Percentiles rank a stretch among this genome's conserved stretches.
phyloP scores from a whole-genome alignment of 371 early-diverging fungal species.

The Nematocida ausubeli region DNA sequence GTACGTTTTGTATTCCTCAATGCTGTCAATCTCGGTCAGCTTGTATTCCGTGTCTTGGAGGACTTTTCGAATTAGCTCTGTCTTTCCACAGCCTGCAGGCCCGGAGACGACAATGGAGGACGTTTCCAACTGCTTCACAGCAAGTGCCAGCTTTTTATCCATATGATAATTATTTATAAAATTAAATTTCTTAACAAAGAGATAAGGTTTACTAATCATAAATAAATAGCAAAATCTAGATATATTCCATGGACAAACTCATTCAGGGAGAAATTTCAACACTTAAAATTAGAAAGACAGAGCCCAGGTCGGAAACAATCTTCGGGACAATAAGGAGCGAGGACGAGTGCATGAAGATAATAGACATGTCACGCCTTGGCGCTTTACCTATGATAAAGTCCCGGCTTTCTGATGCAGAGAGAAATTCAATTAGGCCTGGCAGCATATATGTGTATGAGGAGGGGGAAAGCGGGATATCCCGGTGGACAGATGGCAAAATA shows the following conservation, averaged over 20 bases:
- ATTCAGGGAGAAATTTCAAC: slow-evolving; percentile 1
- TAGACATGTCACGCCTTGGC: slow-evolving; percentile 58
- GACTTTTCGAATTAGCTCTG: neutral
- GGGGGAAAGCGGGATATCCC: slow-evolving; percentile 63
- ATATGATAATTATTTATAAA: slow-evolving; percentile 7
- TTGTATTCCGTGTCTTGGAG: neutral
- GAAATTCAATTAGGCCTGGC: slow-evolving; percentile 61
- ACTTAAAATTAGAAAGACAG: neutral
- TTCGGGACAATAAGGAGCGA: slow-evolving; percentile 51
- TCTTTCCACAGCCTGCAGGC: slow-evolving; percentile 40
- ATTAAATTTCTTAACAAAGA: slow-evolving; percentile 32
- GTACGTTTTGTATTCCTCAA: slow-evolving; percentile 28
- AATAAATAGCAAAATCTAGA: neutral
- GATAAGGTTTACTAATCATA: slow-evolving; percentile 22
- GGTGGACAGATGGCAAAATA: slow-evolving; percentile 68
- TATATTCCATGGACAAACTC: neutral
- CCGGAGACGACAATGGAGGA: slow-evolving; percentile 29
- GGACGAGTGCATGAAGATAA: slow-evolving; percentile 56
- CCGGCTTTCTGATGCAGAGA: slow-evolving; percentile 58
- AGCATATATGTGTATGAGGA: slow-evolving; percentile 67
- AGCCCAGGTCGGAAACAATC: slow-evolving; percentile 28
- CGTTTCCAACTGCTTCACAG: neutral
- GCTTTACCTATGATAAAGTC: slow-evolving; percentile 48
- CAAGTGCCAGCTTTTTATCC: neutral
- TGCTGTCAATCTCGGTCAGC: slow-evolving; percentile 31